Conservation (phyloP, 1,284 basidiomycete species). For the Cryptococcus jaspeensis region DNA sequence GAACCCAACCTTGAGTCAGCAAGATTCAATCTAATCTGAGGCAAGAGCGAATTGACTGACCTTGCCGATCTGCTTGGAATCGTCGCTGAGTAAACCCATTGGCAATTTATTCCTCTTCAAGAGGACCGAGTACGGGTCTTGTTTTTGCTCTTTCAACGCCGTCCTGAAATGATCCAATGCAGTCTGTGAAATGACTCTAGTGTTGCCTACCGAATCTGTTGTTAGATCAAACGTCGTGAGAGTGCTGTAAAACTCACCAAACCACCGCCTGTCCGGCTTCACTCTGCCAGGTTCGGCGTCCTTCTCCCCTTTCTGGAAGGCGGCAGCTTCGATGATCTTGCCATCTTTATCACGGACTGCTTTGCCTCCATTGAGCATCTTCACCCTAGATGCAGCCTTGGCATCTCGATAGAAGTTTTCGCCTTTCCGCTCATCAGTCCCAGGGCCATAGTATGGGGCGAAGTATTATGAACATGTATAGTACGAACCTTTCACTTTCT, state of each 20-base stretch:
- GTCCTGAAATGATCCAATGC: slow-evolving; percentile 92
- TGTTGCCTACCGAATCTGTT: slow-evolving; percentile 67
- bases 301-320: slow-evolving; percentile 86
- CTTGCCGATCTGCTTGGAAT: slow-evolving; percentile 77
- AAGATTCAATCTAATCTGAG: background rate
- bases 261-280: slow-evolving; percentile 91
- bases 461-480: background rate
- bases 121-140: slow-evolving; percentile 92
- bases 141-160: slow-evolving; percentile 73
- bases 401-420: slow-evolving; percentile 93
- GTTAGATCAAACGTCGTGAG: background rate
- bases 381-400: slow-evolving; percentile 74
- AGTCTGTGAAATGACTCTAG: slow-evolving; percentile 93
- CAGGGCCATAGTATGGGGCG: background rate
- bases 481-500: slow-evolving; percentile 60
- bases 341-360: slow-evolving; percentile 83
- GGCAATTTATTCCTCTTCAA: slow-evolving; percentile 89
- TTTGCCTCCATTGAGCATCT: slow-evolving; percentile 89
- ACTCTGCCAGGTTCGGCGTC: slow-evolving; percentile 84
- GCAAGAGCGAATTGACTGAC: slow-evolving; percentile 54
- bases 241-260: slow-evolving; percentile 63
- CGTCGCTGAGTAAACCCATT: slow-evolving; percentile 87
- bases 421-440: slow-evolving; percentile 42
- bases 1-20: background rate
- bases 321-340: slow-evolving; percentile 85